Conservation (phyloP, 176 grass and related monocot species). For the Eleusine indica region DNA sequence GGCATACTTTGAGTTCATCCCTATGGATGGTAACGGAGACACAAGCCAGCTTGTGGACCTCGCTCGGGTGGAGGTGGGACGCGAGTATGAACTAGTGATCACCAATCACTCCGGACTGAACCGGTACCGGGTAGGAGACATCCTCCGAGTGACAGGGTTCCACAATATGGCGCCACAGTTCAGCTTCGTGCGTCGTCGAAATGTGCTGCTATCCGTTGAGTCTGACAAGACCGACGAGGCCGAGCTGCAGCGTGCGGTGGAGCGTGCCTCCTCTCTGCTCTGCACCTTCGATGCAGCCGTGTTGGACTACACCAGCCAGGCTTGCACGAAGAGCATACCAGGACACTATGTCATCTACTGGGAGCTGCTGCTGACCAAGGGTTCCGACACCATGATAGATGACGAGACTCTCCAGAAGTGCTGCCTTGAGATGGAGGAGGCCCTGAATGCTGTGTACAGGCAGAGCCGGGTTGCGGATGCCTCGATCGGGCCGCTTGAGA, state of each 20-base stretch:
- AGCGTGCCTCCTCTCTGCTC: slow-evolving; percentile 62
- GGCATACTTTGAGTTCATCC: slow-evolving; percentile 94
- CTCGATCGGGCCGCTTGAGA: slow-evolving; percentile 80
- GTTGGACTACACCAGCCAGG: slow-evolving; percentile 85
- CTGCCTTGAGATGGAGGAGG: slow-evolving; percentile 99
- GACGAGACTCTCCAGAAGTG: slow-evolving; percentile 49
- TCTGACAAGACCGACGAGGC: slow-evolving; percentile 95
- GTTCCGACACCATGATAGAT: background rate
- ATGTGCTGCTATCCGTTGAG: slow-evolving; percentile 84
- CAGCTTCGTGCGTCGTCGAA: slow-evolving; percentile 80
- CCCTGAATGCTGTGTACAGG: slow-evolving; percentile 83
- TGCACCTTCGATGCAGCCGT: slow-evolving; percentile 51
- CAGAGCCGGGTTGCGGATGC: slow-evolving; percentile 72
- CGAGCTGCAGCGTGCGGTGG: slow-evolving; percentile 80
- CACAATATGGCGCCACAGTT: slow-evolving; percentile 90
- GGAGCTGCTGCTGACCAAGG: slow-evolving; percentile 68
- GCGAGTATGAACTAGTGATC: slow-evolving; percentile 92
- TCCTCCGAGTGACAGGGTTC: slow-evolving; percentile 71
- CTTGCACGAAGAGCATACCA: slow-evolving; percentile 69
- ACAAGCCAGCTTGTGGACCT: slow-evolving; percentile 56
- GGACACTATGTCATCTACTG: slow-evolving; percentile 98
- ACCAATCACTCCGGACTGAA: slow-evolving; percentile 87
- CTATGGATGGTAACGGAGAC: background rate
- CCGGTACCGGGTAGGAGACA: slow-evolving; percentile 83
- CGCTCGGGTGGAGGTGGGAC: slow-evolving; percentile 66